These are phyloP conservation scores for Eucalyptus viminalis DNA, from an alignment of 345 rosid genomes.

Conservation along the genomic window DNA sequence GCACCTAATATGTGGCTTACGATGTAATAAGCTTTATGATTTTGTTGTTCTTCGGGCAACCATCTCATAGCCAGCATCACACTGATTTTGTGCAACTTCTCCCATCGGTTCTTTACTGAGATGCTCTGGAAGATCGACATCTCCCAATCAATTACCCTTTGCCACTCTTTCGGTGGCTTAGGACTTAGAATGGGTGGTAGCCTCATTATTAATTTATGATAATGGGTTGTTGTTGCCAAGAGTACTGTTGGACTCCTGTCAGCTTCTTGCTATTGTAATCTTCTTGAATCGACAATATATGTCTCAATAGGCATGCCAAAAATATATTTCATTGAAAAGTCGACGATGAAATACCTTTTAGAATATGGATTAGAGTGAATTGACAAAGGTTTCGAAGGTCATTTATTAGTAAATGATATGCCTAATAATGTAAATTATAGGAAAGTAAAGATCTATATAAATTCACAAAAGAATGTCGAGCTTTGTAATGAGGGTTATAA, in stretches of 20 bases:
- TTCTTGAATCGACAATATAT: not conserved
- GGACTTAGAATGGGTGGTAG: not conserved
- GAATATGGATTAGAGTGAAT: not conserved
- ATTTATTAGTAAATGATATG: not conserved
- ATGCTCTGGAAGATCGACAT: not conserved
- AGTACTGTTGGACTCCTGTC: not conserved
- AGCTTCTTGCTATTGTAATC: not conserved
- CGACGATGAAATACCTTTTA: not conserved
- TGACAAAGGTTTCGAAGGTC: not conserved
- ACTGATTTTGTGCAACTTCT: not conserved
- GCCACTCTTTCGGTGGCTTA: not conserved
- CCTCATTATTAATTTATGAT: not conserved
- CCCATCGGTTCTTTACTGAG: not conserved
- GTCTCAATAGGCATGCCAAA: fast-evolving
- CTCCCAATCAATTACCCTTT: fast-evolving
- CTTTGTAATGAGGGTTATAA: not conserved
- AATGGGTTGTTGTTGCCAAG: not conserved
- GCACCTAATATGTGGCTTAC: not conserved
- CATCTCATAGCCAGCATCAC: not conserved
- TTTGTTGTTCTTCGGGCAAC: too few species aligned
- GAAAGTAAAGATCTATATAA: not conserved
- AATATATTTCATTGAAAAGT: fast-evolving
- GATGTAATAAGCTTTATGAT: not conserved
- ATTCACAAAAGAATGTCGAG: not conserved
- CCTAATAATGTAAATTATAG: fast-evolving